Conservation (phyloP, 1,139 yeast genomes). For the Candida dubliniensis region DNA sequence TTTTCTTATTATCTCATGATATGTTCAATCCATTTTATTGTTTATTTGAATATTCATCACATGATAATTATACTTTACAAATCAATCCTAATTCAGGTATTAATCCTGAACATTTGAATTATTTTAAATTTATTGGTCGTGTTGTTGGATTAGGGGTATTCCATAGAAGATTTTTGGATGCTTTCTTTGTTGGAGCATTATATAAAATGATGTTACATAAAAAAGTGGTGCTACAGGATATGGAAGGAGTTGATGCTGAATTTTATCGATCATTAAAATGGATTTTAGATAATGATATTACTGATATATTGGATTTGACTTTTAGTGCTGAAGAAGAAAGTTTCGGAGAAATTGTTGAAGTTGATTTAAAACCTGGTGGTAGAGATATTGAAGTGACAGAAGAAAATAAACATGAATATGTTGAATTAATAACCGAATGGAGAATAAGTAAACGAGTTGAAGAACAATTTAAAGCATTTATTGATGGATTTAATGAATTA, state of each 20-base stretch:
- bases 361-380: slow-evolving; percentile 89
- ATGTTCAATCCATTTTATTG: slow-evolving; percentile 99
- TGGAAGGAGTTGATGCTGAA: slow-evolving; percentile 99
- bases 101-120: slow-evolving; percentile 96
- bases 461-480: slow-evolving; percentile 93
- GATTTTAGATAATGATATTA: slow-evolving; percentile 93
- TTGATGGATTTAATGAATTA: slow-evolving; percentile 95
- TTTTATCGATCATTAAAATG: slow-evolving; percentile 92
- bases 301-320: slow-evolving; percentile 76
- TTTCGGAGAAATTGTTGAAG: slow-evolving; percentile 89
- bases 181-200: slow-evolving; percentile 96
- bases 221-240: slow-evolving; percentile 91
- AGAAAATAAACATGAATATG: slow-evolving; percentile 84
- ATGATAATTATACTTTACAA: slow-evolving; percentile 95
- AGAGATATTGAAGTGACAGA: slow-evolving; percentile 78
- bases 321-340: slow-evolving; percentile 95
- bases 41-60: slow-evolving; percentile 94
- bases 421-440: slow-evolving; percentile 95
- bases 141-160: slow-evolving; percentile 97
- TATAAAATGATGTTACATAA: slow-evolving; percentile 97
- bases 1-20: slow-evolving; percentile 93
- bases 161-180: slow-evolving; percentile 97
- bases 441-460: slow-evolving; percentile 89
- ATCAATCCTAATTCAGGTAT: slow-evolving; percentile 98
- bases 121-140: slow-evolving; percentile 97